Conservation (phyloP, 495 filamentous ascomycete species). For the Aspergillus haitiensis region DNA sequence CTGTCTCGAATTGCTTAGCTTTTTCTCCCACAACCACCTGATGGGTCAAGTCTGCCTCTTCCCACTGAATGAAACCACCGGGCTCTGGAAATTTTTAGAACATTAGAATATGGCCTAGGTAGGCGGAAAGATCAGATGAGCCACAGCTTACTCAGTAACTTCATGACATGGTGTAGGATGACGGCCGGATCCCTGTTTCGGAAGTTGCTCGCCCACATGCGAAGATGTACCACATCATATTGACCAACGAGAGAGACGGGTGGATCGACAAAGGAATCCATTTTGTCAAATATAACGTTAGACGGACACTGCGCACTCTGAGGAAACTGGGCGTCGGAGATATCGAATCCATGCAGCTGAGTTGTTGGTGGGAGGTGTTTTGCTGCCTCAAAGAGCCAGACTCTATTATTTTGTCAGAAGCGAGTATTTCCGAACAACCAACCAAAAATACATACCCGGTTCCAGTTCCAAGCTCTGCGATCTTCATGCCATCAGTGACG, state of each 20-base stretch:
- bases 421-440: slow-evolving; percentile 1
- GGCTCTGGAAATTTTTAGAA: not conserved
- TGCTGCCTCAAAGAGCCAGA: slow-evolving; percentile 28
- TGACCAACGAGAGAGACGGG: not conserved
- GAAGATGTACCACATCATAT: slow-evolving; percentile 12
- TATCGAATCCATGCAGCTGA: slow-evolving; percentile 4
- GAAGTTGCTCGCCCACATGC: not conserved
- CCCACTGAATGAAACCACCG: slow-evolving; percentile 10
- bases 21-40: not conserved
- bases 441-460: slow-evolving; percentile 31
- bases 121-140: too few species aligned
- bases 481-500: slow-evolving; percentile 25
- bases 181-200: not conserved
- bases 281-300: not conserved
- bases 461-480: slow-evolving; percentile 37
- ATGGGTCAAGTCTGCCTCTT: not conserved
- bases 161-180: not conserved
- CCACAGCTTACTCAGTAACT: not conserved
- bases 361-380: not conserved
- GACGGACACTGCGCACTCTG: not conserved
- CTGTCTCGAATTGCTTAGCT: slow-evolving; percentile 7
- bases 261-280: slow-evolving; percentile 1
- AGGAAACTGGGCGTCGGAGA: slow-evolving; percentile 7
- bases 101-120: not conserved
- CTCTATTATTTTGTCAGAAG: too few species aligned